Base-by-base conservation (phyloP, 2,329 filamentous ascomycete species). In the Verticillium isaacii region DNA sequence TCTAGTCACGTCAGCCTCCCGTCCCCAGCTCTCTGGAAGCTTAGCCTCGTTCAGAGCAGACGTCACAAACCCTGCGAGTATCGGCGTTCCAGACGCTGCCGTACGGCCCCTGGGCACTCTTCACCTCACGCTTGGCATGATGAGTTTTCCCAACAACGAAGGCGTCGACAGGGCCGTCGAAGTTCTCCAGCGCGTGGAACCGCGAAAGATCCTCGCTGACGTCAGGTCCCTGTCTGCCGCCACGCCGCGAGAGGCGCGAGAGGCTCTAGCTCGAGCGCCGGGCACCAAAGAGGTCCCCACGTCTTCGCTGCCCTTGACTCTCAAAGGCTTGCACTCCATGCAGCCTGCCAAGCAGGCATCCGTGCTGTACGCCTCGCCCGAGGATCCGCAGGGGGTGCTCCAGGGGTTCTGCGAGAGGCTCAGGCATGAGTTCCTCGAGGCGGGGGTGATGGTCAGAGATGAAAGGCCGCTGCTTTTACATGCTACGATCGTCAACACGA, bases 121-220 rank as follows among this genome's bases (percentile, higher is more conserved):
- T 57, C 94, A 98, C 74, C 78, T 93, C 2, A 97, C 93, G 0
- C 80, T 97, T 0, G 93, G 93, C 0, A 90, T 96, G 1, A 93
- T 97, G 90, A 89, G 84, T 66, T 82, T 97, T 11, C 75, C 80
- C 3, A 80, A 77, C 2, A 74, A 79, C 2, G 79, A 82, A 59
- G 71, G 72, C 5, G 65, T 84, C 7, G 75, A 75, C 3, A 73
- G 68, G 45, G 82, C 82, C 1, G 69, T 75, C 15, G 73, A 72
- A 41, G 64, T 82, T 50, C 70, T 84, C 25, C 68, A 65, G 59
- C 67, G 69, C 17, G 66, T 84, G 36, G 68, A 68, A 60, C 75
- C 74, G 61, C 75, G 68, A n/a, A 75, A 78, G 19, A 70, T 81
- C 3, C 71, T 84, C 7, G 69, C 70, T 7, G 69, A 60, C 36